These are phyloP conservation scores for Fusarium duplospermum DNA, from an alignment of 2,329 filamentous ascomycete species.

Conservation along the genomic window DNA sequence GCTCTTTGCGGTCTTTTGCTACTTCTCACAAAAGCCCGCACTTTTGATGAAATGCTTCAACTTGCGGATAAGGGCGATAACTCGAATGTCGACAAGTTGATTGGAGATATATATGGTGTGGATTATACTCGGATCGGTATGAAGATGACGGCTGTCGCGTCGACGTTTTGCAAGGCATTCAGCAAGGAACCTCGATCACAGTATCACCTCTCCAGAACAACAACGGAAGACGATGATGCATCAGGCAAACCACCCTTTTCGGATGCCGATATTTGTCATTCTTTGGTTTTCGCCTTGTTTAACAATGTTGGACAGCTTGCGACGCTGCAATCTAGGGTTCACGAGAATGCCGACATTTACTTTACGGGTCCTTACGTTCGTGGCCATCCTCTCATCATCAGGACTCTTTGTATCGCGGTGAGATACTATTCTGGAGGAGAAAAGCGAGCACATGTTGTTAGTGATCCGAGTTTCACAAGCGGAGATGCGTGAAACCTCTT, in stretches of 20 bases:
- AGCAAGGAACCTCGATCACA: conserved; percentile 78
- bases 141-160: conserved; percentile 94
- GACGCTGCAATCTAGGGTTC: conserved; percentile 93
- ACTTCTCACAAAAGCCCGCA: conserved; percentile 87
- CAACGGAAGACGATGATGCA: conserved; percentile 74
- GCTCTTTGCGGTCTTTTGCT: conserved; percentile 97
- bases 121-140: conserved; percentile 96
- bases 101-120: conserved; percentile 96
- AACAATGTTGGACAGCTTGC: conserved; percentile 99
- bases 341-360: conserved; percentile 93
- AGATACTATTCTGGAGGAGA: conserved; percentile 26
- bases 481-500: neutral
- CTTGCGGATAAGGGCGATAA: conserved; percentile 94
- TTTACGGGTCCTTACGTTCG: conserved; percentile 98
- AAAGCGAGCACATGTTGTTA: conserved; percentile 20
- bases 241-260: conserved; percentile 64
- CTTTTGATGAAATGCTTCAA: conserved; percentile 97
- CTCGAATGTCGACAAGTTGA: conserved; percentile 91
- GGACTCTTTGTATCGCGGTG: conserved; percentile 70
- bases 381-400: conserved; percentile 95
- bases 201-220: conserved; percentile 58
- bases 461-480: neutral
- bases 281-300: conserved; percentile 91
- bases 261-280: conserved; percentile 87
- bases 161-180: conserved; percentile 96